Conservation (phyloP, 2,329 filamentous ascomycete species). For the Colletotrichum chlorophyti region DNA sequence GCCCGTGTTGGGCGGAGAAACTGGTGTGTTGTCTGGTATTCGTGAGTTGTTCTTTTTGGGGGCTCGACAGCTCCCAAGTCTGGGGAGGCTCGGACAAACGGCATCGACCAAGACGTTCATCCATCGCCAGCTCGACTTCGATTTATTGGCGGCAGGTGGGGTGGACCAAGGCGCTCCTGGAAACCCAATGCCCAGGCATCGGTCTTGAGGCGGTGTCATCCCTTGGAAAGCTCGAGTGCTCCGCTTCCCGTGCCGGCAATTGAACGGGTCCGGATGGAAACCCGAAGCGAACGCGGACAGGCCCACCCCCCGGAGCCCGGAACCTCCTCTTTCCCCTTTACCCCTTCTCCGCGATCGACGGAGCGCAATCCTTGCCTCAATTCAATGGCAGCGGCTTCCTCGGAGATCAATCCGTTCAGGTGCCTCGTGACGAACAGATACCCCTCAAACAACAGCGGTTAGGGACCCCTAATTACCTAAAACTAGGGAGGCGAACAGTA, state of each 20-base stretch:
- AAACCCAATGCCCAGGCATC: no score
- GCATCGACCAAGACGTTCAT: no score
- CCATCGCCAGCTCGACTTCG: no score
- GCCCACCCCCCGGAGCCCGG: conserved; percentile 1
- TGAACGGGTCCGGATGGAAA: neutral
- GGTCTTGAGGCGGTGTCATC: neutral
- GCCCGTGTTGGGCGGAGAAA: neutral
- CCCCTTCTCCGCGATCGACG: neutral
- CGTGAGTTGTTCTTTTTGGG: neutral
- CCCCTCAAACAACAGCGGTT: neutral
- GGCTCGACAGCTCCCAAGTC: neutral
- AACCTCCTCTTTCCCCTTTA: neutral
- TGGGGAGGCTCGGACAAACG: neutral
- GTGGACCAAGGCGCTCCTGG: no score
- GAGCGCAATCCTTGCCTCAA: conserved; percentile 5
- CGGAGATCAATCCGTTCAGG: neutral
- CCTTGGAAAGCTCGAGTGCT: neutral
- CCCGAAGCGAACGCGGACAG: neutral
- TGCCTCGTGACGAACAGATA: neutral
- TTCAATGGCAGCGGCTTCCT: no score
- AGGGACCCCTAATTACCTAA: conserved; percentile 24
- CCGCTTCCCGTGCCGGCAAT: neutral
- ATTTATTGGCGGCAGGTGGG: no score
- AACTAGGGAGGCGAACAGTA: conserved; percentile 21
- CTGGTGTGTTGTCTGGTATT: neutral